Evolutionary conservation across 305 asterid genomes (phyloP).

Genomic region (Fraxinus paxiana): DNA sequence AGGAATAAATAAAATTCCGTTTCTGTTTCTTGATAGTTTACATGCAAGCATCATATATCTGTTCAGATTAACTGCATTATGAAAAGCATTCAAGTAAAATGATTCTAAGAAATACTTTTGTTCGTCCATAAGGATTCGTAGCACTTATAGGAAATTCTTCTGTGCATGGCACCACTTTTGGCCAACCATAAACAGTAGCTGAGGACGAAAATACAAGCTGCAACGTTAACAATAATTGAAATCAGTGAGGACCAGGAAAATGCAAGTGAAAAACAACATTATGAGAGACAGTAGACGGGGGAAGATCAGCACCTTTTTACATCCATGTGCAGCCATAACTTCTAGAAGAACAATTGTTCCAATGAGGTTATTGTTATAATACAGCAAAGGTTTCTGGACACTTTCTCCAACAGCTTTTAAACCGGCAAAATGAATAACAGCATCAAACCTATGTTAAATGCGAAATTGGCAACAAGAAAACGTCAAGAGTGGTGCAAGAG

Average conservation of each 20-base stretch:
- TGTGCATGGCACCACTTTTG: conserved; percentile 48
- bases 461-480: conserved; percentile 14
- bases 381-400: conserved; percentile 78
- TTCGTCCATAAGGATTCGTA: conserved; percentile 45
- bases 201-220: conserved; percentile 54
- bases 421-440: conserved; percentile 97
- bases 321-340: conserved; percentile 52
- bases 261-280: conserved; percentile 3
- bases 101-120: conserved; percentile 28
- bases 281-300: conserved; percentile 6
- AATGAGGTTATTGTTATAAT: conserved; percentile 74
- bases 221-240: neutral
- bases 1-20: neutral
- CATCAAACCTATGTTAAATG: conserved; percentile 62
- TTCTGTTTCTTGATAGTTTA: neutral
- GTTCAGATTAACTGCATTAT: neutral
- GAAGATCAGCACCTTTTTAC: conserved; percentile 44
- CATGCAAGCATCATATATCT: neutral
- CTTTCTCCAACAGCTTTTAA: conserved; percentile 98
- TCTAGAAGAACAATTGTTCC: conserved; percentile 42
- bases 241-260: neutral
- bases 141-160: conserved; percentile 42
- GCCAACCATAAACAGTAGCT: conserved; percentile 55
- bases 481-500: neutral
- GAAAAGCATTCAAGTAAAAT: conserved; percentile 15